Evolutionary conservation across 1,284 basidiomycete genomes (phyloP).

Genomic region (Termitomyces sp.): DNA sequence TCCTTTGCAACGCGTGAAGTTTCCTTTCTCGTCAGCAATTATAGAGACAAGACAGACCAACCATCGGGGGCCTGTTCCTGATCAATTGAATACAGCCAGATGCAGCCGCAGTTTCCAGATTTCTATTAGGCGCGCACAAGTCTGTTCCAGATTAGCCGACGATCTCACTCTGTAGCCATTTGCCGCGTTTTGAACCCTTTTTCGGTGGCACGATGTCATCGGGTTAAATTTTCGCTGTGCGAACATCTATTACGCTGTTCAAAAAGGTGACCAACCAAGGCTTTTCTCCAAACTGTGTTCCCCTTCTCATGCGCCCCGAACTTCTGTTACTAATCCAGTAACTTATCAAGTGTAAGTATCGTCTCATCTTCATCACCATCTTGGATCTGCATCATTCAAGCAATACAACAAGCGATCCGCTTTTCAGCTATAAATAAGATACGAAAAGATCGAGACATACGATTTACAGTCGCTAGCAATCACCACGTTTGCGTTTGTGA

Average conservation of each 20-base stretch:
- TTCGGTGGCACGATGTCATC: conserved; percentile 8
- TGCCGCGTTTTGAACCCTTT: conserved; percentile 1
- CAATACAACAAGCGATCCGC: neutral
- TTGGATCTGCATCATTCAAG: neutral
- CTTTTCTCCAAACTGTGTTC: neutral
- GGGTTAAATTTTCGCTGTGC: conserved; percentile 10
- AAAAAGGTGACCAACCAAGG: neutral
- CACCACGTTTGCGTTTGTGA: conserved; percentile 1
- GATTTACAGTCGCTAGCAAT: neutral
- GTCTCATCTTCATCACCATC: neutral
- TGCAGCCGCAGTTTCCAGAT: conserved; percentile 8
- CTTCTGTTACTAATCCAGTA: neutral
- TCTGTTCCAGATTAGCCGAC: conserved; percentile 5
- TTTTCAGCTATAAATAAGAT: neutral
- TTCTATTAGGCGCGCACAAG: conserved; percentile 5
- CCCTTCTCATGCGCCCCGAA: neutral
- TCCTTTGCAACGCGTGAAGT: conserved; percentile 5
- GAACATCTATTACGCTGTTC: conserved; percentile 1
- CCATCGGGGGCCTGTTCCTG: conserved; percentile 10
- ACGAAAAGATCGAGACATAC: neutral
- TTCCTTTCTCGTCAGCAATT: conserved; percentile 15
- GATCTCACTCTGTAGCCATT: neutral
- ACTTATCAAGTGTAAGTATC: neutral
- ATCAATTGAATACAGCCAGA: too few relatives aligned
- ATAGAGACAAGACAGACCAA: conserved; percentile 2